A percentile compares a stretch with the other conserved stretches of the same genome.
These are phyloP conservation scores for Aspergillus japonicus DNA, from an alignment of 2,329 filamentous ascomycete species.

Conservation along the genomic window DNA sequence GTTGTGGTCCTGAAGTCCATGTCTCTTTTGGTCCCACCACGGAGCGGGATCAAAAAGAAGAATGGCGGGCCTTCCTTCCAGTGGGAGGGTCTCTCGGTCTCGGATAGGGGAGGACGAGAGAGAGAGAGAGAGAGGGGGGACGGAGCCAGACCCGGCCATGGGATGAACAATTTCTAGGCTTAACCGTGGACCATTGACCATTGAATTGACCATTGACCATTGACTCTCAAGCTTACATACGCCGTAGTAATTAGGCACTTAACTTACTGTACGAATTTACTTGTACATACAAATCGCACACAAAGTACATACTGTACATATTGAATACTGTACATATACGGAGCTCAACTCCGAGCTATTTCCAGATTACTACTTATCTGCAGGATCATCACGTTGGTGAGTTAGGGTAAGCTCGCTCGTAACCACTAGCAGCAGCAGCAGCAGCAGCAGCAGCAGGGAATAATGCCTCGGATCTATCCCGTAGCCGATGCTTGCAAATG, in stretches of 20 bases:
- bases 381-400: not conserved
- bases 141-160: not conserved
- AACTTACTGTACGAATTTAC: too few species aligned
- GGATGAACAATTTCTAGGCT: not conserved
- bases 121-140: not conserved
- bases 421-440: not conserved
- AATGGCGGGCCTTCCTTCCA: too few species aligned
- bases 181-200: not conserved
- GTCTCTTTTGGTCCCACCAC: not conserved
- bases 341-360: not conserved
- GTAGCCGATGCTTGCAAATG: not conserved
- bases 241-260: too few species aligned
- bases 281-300: too few species aligned
- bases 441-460: too few species aligned
- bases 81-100: not conserved
- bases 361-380: not conserved
- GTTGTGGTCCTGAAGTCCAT: not conserved
- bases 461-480: not conserved
- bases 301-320: too few species aligned
- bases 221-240: not conserved
- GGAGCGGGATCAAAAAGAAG: not conserved
- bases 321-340: not conserved
- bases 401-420: not conserved
- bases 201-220: not conserved
- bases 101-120: not conserved